Evolutionary conservation across 495 filamentous ascomycete species (phyloP), one percentile per base, ranked within the genome.

Genomic region (Penicillium soppii): DNA sequence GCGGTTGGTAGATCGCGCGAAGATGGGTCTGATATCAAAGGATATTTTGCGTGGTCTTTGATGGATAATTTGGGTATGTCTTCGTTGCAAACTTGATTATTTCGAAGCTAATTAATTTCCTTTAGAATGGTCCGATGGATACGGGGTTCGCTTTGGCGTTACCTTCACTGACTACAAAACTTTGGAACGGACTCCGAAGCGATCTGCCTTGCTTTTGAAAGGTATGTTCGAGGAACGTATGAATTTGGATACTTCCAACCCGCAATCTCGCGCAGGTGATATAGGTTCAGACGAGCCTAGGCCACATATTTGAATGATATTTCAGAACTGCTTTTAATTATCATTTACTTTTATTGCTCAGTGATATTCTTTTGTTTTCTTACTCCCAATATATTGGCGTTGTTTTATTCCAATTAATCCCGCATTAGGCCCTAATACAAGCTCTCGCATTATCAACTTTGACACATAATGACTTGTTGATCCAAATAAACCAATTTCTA

Each of bases 21-120:
- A 50, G 85, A 89, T 65, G 82, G 83, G 9, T 80, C 85, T 38
- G 70, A 86, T 55, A 80, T 89, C 47, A 73, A 67, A 50, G 84
- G 77, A 0, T 90, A 90, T 67, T 74, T 87, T 58, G 87, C 83
- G 10, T 90, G 87, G 87, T 82, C 77, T 50, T 73, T 91, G 58
- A 81, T 89, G 77, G 86, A 91, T 27, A 63, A 63, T 23, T 40
- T 63, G 16, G 50, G 65, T 68, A 53, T 19, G 51, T 25, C 2
- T 27, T 47, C 0, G 7, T n/a, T 7, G 20, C 15, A 15, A 20
- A 10, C 32, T 2, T 19, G 20, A n/a, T 13, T 17, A 10, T 4
- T 15, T 29, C 19, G 30, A 7, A 25, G 17, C 39, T 38, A 30
- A 38, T 33, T n/a, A n/a, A n/a, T 12, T 5, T 37, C 17, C 17